Evolutionary conservation across 768 basidiomycete genomes (phyloP), one percentile per base, ranked within the genome.

Genomic region (Tulasnella sp.): DNA sequence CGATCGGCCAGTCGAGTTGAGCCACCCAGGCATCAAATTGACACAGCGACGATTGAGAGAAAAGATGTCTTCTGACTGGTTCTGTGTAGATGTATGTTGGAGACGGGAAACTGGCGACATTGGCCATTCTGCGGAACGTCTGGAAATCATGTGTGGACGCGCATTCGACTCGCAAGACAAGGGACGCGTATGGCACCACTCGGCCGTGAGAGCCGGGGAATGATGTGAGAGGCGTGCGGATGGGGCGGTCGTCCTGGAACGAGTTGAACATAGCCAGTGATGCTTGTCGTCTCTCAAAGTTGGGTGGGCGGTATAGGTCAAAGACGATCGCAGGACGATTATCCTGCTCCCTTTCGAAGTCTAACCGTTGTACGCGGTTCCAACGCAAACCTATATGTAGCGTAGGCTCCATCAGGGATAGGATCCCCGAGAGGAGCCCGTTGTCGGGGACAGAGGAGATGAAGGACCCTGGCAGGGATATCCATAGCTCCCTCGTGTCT

Each of bases 121-220:
- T 15, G n/a, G 61, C 48, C 62, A 60, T 62, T 8, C 29, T 19
- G 4, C 3, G n/a, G 21, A 62, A 29, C 15, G 4, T 30, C 7
- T 31, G 25, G 10, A 53, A 19, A 10, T 45, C 46, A 11, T 21
- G 15, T 12, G 21, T 31, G n/a, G 22, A 27, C 8, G 29, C 30
- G 21, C 53, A 49, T 8, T 21, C 24, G 11, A 62, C 22, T n/a
- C 49, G 31, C n/a, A 62, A 11, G 4, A 60, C 60, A 10, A 53
- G 30, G 19, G 62, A 62, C 4, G 49, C 38, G 38, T 51, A 62
- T 12, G 60, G 50, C 10, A 22, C 49, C 12, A 60, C 22, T 12
- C 19, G 38, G 8, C 4, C 17, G 30, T 62, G 61, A 24, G 22
- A 21, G 8, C 19, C 19, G 4, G 4, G 19, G 25, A 59, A 10